phyloP scores from a whole-genome alignment of 169 alveolate species.

The Plasmodium yoelii region DNA sequence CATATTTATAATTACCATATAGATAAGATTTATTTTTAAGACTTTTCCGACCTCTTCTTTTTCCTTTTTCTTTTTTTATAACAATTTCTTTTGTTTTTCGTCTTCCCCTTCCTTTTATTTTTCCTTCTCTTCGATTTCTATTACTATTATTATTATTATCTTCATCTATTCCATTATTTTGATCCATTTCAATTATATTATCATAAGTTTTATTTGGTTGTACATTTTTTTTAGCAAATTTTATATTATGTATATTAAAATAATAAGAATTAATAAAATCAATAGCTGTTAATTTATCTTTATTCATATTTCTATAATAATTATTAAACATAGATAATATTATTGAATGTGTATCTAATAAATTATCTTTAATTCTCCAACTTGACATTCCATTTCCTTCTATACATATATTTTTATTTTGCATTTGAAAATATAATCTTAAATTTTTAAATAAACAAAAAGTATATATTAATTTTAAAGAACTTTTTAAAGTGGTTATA shows the following conservation, averaged over 20 bases:
- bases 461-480: slow-evolving; percentile 38
- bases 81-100: not conserved
- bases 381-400: slow-evolving; percentile 20
- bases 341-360: slow-evolving; percentile 45
- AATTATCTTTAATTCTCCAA: slow-evolving; percentile 45
- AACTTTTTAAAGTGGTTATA: slow-evolving; percentile 25
- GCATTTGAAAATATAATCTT: slow-evolving; percentile 29
- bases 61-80: too few relatives aligned
- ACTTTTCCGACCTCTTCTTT: too few relatives aligned
- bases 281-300: slow-evolving; percentile 4
- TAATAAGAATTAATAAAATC: slow-evolving; percentile 51
- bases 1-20: too few relatives aligned
- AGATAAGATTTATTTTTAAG: too few relatives aligned
- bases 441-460: slow-evolving; percentile 57
- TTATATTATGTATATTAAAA: slow-evolving; percentile 53
- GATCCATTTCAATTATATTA: not conserved
- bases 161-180: too few relatives aligned
- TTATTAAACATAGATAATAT: slow-evolving; percentile 32
- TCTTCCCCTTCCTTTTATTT: not conserved
- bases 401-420: slow-evolving; percentile 24
- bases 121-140: too few relatives aligned
- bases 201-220: slow-evolving; percentile 50
- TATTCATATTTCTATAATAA: slow-evolving; percentile 13
- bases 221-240: slow-evolving; percentile 33
- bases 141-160: too few relatives aligned